Evolutionary conservation across 2,329 filamentous ascomycete genomes (phyloP).

Genomic region (Davidsoniella virescens): DNA sequence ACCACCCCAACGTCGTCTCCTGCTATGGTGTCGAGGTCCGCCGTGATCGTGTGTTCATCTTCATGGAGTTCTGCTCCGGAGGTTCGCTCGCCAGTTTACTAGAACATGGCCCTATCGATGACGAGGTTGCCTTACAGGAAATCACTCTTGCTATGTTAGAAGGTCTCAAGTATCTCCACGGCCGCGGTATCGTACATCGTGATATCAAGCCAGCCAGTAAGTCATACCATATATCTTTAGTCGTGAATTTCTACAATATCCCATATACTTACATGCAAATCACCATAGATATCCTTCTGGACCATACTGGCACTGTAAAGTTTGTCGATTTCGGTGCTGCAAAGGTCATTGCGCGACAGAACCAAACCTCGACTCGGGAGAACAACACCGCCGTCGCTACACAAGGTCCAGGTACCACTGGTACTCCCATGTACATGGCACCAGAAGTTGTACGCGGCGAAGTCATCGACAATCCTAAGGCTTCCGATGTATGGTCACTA

Average conservation of each 20-base stretch:
- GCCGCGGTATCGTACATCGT: constrained; percentile 80
- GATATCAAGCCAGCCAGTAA: constrained; percentile 95
- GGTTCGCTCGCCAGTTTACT: constrained; percentile 79
- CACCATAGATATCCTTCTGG: constrained; percentile 66
- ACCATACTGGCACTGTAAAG: constrained; percentile 97
- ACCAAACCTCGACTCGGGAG: constrained; percentile 22
- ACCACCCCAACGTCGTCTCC: constrained; percentile 94
- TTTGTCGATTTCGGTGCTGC: constrained; percentile 97
- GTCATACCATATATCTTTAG: constrained; percentile 21
- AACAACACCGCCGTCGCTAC: constrained; percentile 24
- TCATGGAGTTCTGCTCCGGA: constrained; percentile 98
- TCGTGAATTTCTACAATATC: background rate
- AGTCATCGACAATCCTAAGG: constrained; percentile 48
- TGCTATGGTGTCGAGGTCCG: constrained; percentile 98
- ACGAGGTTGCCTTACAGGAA: constrained; percentile 94
- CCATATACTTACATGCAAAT: background rate
- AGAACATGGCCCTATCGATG: constrained; percentile 92
- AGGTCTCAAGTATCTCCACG: constrained; percentile 83
- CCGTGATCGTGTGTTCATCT: constrained; percentile 98
- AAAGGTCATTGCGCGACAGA: constrained; percentile 55
- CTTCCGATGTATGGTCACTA: constrained; percentile 90
- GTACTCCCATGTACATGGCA: constrained; percentile 99
- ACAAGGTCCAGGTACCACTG: constrained; percentile 47
- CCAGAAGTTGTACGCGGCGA: constrained; percentile 93
- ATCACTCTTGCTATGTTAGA: constrained; percentile 89